Evolutionary conservation across 441 rosid species (phyloP), one percentile per base, ranked within the genome.

Genomic region (Corymbia calophylla): DNA sequence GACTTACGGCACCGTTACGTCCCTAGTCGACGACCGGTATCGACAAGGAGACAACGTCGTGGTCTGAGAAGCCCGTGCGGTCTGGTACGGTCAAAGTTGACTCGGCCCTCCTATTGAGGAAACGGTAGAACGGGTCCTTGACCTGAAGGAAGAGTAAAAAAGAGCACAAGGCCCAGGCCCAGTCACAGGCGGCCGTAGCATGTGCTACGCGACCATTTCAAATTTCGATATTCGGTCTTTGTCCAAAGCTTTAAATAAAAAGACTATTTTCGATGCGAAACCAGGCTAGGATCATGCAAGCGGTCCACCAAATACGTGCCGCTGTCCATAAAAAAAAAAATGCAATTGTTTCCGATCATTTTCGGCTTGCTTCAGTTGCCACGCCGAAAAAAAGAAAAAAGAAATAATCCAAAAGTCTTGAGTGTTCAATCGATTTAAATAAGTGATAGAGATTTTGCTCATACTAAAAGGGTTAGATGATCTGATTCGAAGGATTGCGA

Each of bases 361-460:
- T 19, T 13, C 49, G 29, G 82, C 25, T 73, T 73, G 81, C 47
- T 70, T 11, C 47, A 19, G 11, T 39, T 39, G 48, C 25, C 81
- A 18, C 8, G 81, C 47, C 8, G 1, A 35, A 35, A 70, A 3
- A 18, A 5, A 35, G 1, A 2, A 9, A 2, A 0, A 19, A 19
- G 19, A 5, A 70, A 2, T 35, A 70, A 9, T 10, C 48, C 12
- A 2, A 19, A 73, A 39, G 3, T 73, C 82, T 35, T 16, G 3
- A 10, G 29, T 21, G 82, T 73, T 3, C 3, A 21, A 21, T 70
- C 7, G 6, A 35, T 73, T 44, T 11, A 73, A 15, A 6, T 10
- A 35, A 39, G 82, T 3, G 5, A 27, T 0, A 0, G 29, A 21
- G 49, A 39, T 21, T 73, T 73, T 39, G 49, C 10, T 9, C n/a